Evolutionary conservation across 345 rosid species (phyloP), one percentile per base, ranked within the genome.

Genomic region (Syzygium aromaticum): DNA sequence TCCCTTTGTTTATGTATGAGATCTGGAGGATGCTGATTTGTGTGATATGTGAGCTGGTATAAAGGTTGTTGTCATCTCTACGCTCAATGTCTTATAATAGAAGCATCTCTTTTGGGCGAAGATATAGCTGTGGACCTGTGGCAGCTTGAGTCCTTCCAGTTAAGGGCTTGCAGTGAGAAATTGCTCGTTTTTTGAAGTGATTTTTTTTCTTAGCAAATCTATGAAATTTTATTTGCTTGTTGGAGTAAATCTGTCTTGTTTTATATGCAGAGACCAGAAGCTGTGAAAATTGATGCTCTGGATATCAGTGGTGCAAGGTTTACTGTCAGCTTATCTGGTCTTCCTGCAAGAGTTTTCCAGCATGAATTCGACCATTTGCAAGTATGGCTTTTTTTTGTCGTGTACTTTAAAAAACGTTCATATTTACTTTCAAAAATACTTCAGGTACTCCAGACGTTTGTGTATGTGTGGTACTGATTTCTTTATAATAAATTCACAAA

Each of bases 281-380:
- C 96, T 84, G 91, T 98, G 52, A 96, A 94, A 90, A 91, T 98
- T 93, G 99, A 96, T 93, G 98, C 99, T 63, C 93, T 77, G 89
- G 98, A 96, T 84, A 89, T 96, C 43, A 91, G 83, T 86, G 99
- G 99, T 86, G 92, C 92, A 43, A 96, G 85, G 88, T 98, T 95
- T 92, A 87, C 91, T 52, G 89, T 98, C 86, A 94, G 88, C 89
- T 92, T 96, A 87, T 93, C 98, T 2, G 98, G 91, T 89, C 95
- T 98, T 92, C 94, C 96, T 84, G 97, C 96, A 86, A 91, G 99
- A 84, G 93, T 96, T 89, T 98, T 98, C 90, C 99, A 96, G 89
- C 99, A 96, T 87, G 99, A 98, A 91, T 98, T 93, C 80, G 99
- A 98, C 88, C 99, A 98, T 92, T 89, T 98, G 77, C 93, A 95